Percentiles rank a stretch among this genome's conserved stretches.
Conservation (phyloP, 306 rosid species). For the Lotus japonicus region DNA sequence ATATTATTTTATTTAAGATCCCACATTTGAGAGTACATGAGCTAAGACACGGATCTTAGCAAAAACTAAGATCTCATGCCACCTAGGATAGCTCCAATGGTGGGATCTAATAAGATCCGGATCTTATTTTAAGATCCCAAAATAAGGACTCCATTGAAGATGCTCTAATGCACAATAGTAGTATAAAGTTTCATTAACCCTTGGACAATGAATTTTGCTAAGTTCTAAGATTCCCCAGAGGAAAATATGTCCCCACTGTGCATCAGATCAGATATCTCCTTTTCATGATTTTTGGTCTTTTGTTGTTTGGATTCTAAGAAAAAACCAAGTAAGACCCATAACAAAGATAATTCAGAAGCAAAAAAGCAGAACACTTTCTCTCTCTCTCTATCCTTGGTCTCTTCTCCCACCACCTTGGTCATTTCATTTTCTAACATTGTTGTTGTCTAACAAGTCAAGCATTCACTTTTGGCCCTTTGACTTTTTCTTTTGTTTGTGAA, state of each 20-base stretch:
- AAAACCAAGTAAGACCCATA: not conserved
- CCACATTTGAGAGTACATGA: no score
- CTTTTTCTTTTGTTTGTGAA: not conserved
- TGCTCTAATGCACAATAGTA: not conserved
- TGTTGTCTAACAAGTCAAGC: constrained; percentile 18
- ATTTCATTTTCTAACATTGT: constrained; percentile 22
- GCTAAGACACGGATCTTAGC: no score
- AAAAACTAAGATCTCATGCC: no score
- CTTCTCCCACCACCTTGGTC: constrained; percentile 2
- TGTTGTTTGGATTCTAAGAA: constrained; percentile 37
- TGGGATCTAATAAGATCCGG: no score
- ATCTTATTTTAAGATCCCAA: no score
- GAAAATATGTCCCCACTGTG: constrained; percentile 33
- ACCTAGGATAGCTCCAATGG: no score
- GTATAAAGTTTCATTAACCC: constrained; percentile 18
- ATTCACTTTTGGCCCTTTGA: constrained; percentile 23
- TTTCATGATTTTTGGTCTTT: not conserved
- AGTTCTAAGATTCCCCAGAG: constrained; percentile 27
- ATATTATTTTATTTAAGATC: no score
- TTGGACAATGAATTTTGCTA: constrained; percentile 6
- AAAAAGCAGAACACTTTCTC: constrained; percentile 15
- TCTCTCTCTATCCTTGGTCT: constrained; percentile 5
- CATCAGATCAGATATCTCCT: not conserved
- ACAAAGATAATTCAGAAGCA: not conserved
- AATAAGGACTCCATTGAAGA: no score